Percentiles rank a stretch among this genome's conserved stretches.
Conservation (phyloP, 163 green algal species). For the Prototheca wickerhamii region DNA sequence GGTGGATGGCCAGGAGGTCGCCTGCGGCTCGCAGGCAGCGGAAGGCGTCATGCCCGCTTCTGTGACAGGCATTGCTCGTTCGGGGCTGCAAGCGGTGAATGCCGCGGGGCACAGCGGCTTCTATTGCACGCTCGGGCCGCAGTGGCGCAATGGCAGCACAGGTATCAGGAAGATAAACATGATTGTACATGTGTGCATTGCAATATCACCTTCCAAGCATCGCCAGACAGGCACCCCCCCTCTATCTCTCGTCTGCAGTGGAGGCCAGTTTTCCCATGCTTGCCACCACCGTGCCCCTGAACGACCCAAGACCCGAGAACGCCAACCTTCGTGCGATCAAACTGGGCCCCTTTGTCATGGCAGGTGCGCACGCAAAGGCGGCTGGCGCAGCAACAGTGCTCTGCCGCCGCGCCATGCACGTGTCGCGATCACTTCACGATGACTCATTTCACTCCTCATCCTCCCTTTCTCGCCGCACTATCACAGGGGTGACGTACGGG, state of each 20-base stretch:
- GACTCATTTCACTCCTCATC: too few species aligned
- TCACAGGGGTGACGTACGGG: too few species aligned
- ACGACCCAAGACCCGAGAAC: constrained; percentile 32
- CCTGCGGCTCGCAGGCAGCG: background rate
- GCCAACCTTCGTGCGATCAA: constrained; percentile 36
- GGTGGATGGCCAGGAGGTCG: background rate
- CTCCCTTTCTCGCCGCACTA: too few species aligned
- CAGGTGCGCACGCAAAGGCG: constrained; percentile 14
- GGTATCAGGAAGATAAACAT: too few species aligned
- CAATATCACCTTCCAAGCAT: too few species aligned
- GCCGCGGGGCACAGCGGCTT: background rate
- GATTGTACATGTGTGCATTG: too few species aligned
- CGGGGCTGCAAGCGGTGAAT: constrained; percentile 2
- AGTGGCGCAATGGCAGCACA: too few species aligned
- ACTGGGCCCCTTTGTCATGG: constrained; percentile 53
- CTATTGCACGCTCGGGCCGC: background rate
- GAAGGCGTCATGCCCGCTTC: background rate
- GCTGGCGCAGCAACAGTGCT: background rate
- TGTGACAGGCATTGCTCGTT: constrained; percentile 2
- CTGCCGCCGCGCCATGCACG: background rate
- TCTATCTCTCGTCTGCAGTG: too few species aligned
- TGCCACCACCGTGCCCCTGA: constrained; percentile 25
- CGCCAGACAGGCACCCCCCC: too few species aligned
- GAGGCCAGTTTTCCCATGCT: constrained; percentile 32
- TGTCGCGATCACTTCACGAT: background rate